phyloP scores from a whole-genome alignment of 2,329 filamentous ascomycete genomes.

The Diaporthe longicolla region DNA sequence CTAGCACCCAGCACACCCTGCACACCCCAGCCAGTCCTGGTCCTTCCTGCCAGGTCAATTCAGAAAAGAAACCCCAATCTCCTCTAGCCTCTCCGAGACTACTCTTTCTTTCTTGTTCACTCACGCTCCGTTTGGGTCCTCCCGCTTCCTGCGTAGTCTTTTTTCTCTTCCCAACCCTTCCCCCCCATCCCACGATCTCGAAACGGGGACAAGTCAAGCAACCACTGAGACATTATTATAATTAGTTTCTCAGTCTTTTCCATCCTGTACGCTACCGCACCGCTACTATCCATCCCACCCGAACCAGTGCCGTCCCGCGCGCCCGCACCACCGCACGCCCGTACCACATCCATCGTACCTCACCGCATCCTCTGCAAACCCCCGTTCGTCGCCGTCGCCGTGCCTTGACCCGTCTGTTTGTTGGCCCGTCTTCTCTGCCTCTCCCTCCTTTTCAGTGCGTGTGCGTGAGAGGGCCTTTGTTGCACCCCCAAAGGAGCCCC shows the following conservation, averaged over 20 bases:
- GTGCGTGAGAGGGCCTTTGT: constrained; percentile 31
- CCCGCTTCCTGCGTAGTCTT: constrained; percentile 29
- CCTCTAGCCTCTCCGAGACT: constrained; percentile 36
- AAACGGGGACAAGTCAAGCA: constrained; percentile 12
- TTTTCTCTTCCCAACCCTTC: neutral
- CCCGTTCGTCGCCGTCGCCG: neutral
- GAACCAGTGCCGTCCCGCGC: constrained; percentile 29
- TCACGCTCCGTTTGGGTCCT: constrained; percentile 30
- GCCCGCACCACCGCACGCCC: constrained; percentile 3
- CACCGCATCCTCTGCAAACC: constrained; percentile 29
- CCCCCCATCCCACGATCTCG: constrained; percentile 24
- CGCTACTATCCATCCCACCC: too few species aligned
- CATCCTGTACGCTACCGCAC: constrained; percentile 19
- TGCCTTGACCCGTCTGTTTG: constrained; percentile 17
- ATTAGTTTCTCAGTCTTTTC: constrained; percentile 35
- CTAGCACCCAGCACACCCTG: too few species aligned
- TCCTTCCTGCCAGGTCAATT: constrained; percentile 25
- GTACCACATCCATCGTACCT: constrained; percentile 33
- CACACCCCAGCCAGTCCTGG: neutral
- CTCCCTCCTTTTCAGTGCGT: neutral
- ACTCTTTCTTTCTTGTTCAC: constrained; percentile 36
- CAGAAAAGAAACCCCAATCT: constrained; percentile 36
- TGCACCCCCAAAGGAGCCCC: constrained; percentile 1
- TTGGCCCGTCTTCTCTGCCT: neutral
- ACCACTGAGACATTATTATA: constrained; percentile 30